These are phyloP conservation scores for Phanerochaete sordida DNA, from an alignment of 768 basidiomycete genomes.

Conservation along the genomic window DNA sequence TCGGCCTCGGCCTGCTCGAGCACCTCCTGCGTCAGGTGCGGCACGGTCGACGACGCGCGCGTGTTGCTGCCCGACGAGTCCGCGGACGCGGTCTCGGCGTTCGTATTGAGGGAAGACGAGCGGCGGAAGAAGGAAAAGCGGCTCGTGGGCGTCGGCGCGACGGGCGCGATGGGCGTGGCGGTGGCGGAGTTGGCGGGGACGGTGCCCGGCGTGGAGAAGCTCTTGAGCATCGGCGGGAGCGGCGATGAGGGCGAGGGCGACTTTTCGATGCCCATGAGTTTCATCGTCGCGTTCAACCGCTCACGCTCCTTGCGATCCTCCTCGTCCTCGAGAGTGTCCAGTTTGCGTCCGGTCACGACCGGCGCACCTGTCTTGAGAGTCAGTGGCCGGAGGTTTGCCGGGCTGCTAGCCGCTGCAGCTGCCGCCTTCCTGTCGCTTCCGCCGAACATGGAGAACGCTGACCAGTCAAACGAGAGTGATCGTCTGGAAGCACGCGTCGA, in stretches of 20 bases:
- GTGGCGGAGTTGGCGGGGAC: too few relatives aligned
- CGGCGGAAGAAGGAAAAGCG: conserved; percentile 75
- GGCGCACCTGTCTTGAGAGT: conserved; percentile 68
- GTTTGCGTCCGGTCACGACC: conserved; percentile 67
- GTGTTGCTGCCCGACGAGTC: conserved; percentile 34
- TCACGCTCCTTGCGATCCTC: conserved; percentile 87
- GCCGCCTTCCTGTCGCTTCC: conserved; percentile 18
- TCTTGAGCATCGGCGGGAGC: conserved; percentile 35
- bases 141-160: conserved; percentile 29
- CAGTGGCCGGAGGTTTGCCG: conserved; percentile 54
- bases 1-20: conserved; percentile 78
- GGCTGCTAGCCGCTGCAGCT: background rate
- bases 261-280: conserved; percentile 86
- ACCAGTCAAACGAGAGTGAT: conserved; percentile 76
- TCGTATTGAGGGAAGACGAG: conserved; percentile 36
- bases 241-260: conserved; percentile 47
- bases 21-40: conserved; percentile 66
- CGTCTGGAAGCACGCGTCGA: conserved; percentile 40
- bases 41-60: conserved; percentile 16
- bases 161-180: conserved; percentile 22
- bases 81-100: conserved; percentile 46
- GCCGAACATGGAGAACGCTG: conserved; percentile 67
- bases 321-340: conserved; percentile 89
- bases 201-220: conserved; percentile 33
- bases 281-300: conserved; percentile 87